Percentiles rank a stretch among this genome's conserved stretches.
phyloP scores from a whole-genome alignment of 495 filamentous ascomycete genomes.

The Penicillium verhagenii region DNA sequence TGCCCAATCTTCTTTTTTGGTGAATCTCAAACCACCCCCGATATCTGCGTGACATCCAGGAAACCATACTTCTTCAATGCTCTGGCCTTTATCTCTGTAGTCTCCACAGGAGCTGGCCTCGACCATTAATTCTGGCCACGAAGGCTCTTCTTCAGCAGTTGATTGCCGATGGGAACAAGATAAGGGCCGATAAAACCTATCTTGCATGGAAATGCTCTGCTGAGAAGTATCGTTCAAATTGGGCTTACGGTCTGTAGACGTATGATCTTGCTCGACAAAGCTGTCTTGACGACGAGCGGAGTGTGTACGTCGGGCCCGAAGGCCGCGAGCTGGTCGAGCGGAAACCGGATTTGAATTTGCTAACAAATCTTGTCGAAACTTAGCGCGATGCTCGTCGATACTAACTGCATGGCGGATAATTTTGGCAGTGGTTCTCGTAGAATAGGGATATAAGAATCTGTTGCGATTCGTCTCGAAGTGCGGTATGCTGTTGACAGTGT shows the following conservation, averaged over 20 bases:
- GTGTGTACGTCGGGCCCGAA: neutral
- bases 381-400: slow-evolving; percentile 34
- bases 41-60: slow-evolving; percentile 43
- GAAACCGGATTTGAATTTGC: neutral
- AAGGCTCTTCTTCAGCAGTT: too few relatives aligned
- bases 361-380: neutral
- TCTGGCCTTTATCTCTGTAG: slow-evolving; percentile 10
- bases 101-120: neutral
- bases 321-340: neutral
- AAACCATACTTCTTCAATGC: slow-evolving; percentile 41
- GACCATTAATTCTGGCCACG: too few relatives aligned
- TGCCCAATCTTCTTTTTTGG: slow-evolving; percentile 44
- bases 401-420: slow-evolving; percentile 44
- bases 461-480: slow-evolving; percentile 66
- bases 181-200: too few relatives aligned
- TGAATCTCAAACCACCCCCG: slow-evolving; percentile 33
- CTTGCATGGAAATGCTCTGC: too few relatives aligned
- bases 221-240: too few relatives aligned
- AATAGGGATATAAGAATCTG: slow-evolving; percentile 5
- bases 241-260: too few relatives aligned
- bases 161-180: too few relatives aligned
- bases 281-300: too few relatives aligned
- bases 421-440: slow-evolving; percentile 20
- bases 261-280: too few relatives aligned
- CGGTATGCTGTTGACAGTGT: slow-evolving; percentile 67